Percentiles rank a stretch among this genome's conserved stretches.
Evolutionary conservation across 306 rosid genomes (phyloP).

Genomic region (Vachellia collinsii): DNA sequence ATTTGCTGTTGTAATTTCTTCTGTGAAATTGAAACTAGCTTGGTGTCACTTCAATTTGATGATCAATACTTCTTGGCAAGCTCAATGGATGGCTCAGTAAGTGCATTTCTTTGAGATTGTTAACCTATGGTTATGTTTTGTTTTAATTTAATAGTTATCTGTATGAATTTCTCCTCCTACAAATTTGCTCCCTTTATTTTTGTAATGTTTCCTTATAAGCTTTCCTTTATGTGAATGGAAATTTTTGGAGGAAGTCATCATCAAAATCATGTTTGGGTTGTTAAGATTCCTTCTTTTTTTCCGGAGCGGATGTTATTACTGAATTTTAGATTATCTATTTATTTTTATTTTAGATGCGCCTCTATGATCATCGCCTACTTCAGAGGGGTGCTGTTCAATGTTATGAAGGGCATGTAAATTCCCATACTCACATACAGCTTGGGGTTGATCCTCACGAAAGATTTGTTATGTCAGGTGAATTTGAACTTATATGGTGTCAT

Average conservation of each 20-base stretch:
- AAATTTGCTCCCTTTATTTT: not conserved
- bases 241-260: constrained; percentile 2
- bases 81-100: constrained; percentile 96
- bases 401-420: constrained; percentile 82
- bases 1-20: constrained; percentile 16
- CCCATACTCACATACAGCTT: constrained; percentile 70
- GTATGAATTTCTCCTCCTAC: not conserved
- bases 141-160: constrained; percentile 22
- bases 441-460: constrained; percentile 84
- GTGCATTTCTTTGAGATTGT: constrained; percentile 42
- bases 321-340: constrained; percentile 21
- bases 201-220: not conserved
- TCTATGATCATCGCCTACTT: constrained; percentile 77
- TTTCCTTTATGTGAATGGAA: not conserved
- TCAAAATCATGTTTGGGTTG: constrained; percentile 19
- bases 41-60: constrained; percentile 76
- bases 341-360: constrained; percentile 58
- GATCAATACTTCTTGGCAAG: constrained; percentile 90
- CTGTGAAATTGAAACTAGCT: constrained; percentile 49
- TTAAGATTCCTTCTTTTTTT: constrained; percentile 1
- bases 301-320: not conserved
- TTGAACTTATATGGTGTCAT: constrained; percentile 32
- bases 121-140: not conserved
- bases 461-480: constrained; percentile 77
- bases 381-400: constrained; percentile 85